phyloP scores from a whole-genome alignment of 2,329 filamentous ascomycete genomes.

The Gliomastix tumulicola region DNA sequence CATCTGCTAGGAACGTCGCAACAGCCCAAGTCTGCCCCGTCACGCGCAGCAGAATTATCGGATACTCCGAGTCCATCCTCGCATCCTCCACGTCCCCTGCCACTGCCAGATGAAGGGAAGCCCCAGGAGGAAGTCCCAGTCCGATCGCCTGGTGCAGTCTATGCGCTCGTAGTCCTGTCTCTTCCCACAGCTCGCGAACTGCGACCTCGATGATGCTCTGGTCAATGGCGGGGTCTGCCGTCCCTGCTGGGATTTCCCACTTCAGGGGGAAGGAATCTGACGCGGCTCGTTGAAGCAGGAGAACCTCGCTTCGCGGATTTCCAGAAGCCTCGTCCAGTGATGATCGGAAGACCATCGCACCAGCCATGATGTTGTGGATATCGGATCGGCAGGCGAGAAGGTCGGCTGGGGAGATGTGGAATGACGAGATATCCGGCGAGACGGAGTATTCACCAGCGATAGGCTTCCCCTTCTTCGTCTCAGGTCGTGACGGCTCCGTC shows the following conservation, averaged over 20 bases:
- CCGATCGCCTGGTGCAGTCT: neutral
- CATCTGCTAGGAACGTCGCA: neutral
- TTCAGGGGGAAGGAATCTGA: conserved; percentile 1
- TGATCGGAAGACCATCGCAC: neutral
- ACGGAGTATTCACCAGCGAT: neutral
- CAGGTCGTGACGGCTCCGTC: too few species aligned
- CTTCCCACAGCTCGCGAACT: conserved; percentile 1
- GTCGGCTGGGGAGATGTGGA: neutral
- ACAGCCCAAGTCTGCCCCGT: neutral
- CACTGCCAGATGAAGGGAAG: neutral
- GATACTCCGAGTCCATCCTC: neutral
- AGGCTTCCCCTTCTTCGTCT: too few species aligned
- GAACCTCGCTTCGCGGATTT: neutral
- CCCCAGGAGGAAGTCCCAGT: neutral
- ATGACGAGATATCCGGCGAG: neutral
- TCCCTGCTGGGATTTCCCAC: conserved; percentile 1
- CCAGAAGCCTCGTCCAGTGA: neutral
- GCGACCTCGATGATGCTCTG: neutral
- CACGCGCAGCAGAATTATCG: neutral
- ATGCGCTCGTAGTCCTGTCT: conserved; percentile 1
- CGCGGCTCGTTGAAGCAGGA: conserved; percentile 1
- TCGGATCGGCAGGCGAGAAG: conserved; percentile 1
- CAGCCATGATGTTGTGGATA: conserved; percentile 1
- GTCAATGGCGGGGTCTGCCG: conserved; percentile 1
- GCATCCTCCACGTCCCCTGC: neutral